Evolutionary conservation across 257 asterid species (phyloP), one percentile per base, ranked within the genome.

Genomic region (Solanum rostratum): DNA sequence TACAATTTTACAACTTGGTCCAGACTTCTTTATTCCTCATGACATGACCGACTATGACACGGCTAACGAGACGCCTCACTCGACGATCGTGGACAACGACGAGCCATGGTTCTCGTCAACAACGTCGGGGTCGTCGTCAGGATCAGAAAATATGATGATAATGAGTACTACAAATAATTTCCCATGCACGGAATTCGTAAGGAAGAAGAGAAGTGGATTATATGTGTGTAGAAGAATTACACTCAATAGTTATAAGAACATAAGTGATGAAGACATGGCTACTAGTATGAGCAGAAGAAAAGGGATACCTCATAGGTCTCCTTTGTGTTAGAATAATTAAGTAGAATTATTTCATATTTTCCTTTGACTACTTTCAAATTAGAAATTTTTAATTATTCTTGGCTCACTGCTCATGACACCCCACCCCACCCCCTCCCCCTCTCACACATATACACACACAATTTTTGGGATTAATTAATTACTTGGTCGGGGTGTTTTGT

Each of bases 401-500:
- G 82, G 82, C 82, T 78, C 78, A 65, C 20, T 59, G 74, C 78
- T 59, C 84, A 81, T 81, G 76, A 76, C 57, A 49, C 30, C 79
- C 53, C 16, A 11, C 20, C 69, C 73, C 79, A 9, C 52, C 15
- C 22, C 24, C 27, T 0, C 5, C 10, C 12, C 33, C 59, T 8
- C 5, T 22, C 81, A 24, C 60, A 46, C 57, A n/a, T 6, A 79
- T 6, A 79, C 66, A 80, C 84, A 81, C 45, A 43, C 76, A 45
- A 57, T 3, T 86, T 88, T 91, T 89, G 90, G 89, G 91, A 84
- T 90, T 86, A 90, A 89, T 89, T 89, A 89, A 87, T 90, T 86
- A 90, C 91, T 91, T 94, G 96, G 98, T 96, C 96, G 98, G 96
- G 92, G 91, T 90, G 97, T 91, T 94, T 94, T 93, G 96, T 92